Conservation (phyloP, 192 early-diverging fungal species). For the Allomyces macrogynus region DNA sequence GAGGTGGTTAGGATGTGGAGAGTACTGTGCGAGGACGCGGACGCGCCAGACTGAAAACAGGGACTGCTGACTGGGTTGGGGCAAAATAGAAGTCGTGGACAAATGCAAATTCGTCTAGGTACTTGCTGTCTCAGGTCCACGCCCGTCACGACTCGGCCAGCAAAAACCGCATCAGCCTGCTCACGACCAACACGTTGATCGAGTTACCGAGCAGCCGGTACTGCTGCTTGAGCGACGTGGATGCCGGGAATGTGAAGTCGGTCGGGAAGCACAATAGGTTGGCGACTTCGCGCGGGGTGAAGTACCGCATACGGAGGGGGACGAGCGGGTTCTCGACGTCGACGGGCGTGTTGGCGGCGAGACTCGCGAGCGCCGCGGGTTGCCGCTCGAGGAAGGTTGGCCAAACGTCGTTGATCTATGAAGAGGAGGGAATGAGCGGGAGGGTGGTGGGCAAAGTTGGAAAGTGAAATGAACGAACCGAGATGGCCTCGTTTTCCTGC, state of each 20-base stretch:
- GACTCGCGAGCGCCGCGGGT: neutral
- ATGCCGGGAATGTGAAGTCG: neutral
- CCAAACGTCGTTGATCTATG: neutral
- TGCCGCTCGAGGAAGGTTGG: neutral
- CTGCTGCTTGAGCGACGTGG: neutral
- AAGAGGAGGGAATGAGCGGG: neutral
- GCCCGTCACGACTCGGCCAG: neutral
- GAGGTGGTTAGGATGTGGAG: too few species aligned
- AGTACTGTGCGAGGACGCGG: too few species aligned
- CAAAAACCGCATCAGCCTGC: conserved; percentile 1
- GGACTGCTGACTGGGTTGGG: too few species aligned
- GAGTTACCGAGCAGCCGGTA: conserved; percentile 3
- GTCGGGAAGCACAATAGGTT: neutral
- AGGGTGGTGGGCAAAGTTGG: too few species aligned
- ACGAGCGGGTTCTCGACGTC: conserved; percentile 1
- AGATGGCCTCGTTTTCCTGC: neutral
- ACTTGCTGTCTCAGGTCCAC: too few species aligned
- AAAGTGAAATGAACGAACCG: neutral
- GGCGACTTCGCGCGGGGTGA: conserved; percentile 1
- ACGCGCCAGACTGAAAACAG: too few species aligned
- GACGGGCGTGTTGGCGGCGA: too few species aligned
- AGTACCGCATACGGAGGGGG: neutral
- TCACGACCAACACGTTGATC: neutral
- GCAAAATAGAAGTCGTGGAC: too few species aligned
- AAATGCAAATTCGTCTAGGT: too few species aligned